These are phyloP conservation scores for Penicillium tannophilum DNA, from an alignment of 495 filamentous ascomycete species.

Conservation along the genomic window DNA sequence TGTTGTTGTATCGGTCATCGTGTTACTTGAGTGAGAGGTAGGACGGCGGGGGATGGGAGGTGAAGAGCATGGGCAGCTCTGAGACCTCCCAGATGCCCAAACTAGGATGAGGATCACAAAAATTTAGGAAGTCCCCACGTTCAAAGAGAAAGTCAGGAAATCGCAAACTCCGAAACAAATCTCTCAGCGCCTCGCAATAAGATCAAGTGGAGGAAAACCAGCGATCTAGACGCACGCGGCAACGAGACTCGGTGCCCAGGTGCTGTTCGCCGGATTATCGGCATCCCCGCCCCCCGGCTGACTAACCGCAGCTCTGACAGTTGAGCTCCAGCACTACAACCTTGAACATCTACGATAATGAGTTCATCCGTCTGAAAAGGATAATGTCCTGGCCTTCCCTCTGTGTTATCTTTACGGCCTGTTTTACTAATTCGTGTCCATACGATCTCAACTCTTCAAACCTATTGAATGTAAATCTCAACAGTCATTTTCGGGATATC, in stretches of 20 bases:
- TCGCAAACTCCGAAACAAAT: background rate
- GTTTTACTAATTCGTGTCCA: background rate
- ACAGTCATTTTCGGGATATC: background rate
- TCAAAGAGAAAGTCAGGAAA: background rate
- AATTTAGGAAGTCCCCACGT: background rate
- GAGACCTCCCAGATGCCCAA: slow-evolving; percentile 13
- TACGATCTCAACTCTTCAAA: background rate
- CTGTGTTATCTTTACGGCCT: background rate
- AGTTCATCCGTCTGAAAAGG: background rate
- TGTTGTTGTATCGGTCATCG: slow-evolving; percentile 41
- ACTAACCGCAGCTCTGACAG: slow-evolving; percentile 1
- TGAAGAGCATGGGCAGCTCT: slow-evolving; percentile 15
- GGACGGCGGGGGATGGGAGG: slow-evolving; percentile 15
- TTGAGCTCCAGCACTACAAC: background rate
- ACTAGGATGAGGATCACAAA: background rate
- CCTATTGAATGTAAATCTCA: background rate
- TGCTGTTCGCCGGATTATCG: slow-evolving; percentile 20
- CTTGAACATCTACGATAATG: background rate
- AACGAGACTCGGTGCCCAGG: slow-evolving; percentile 19
- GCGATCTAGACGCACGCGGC: slow-evolving; percentile 19
- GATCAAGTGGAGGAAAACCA: background rate
- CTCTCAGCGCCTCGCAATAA: background rate
- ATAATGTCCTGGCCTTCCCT: background rate
- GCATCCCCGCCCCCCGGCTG: slow-evolving; percentile 11
- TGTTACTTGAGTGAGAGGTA: slow-evolving; percentile 27